Conservation (phyloP, 495 filamentous ascomycete species). For the Neurospora tetrasperma region DNA sequence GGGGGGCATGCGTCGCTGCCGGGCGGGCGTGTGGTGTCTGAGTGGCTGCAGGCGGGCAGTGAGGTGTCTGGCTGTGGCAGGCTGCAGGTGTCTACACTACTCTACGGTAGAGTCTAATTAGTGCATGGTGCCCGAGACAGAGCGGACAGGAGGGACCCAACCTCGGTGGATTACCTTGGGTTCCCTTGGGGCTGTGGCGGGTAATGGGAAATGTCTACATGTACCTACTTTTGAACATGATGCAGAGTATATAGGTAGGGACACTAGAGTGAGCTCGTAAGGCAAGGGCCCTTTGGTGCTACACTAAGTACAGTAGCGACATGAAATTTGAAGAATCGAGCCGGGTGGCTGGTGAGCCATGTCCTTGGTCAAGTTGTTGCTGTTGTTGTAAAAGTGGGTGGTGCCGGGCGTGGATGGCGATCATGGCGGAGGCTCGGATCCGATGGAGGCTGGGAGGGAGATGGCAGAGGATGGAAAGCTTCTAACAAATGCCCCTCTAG, state of each 20-base stretch:
- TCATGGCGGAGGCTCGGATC: neutral
- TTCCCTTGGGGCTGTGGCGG: neutral
- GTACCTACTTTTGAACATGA: neutral
- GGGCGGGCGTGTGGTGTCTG: neutral
- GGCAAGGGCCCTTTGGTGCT: neutral
- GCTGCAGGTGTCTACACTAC: neutral
- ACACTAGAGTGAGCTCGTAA: neutral
- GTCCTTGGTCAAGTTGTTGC: neutral
- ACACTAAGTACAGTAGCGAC: neutral
- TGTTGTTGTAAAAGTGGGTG: neutral
- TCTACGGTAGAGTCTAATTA: neutral
- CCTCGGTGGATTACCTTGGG: neutral
- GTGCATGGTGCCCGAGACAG: neutral
- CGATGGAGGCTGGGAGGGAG: neutral
- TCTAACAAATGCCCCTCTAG: neutral
- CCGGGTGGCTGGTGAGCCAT: neutral
- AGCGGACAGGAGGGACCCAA: neutral
- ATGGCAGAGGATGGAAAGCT: neutral
- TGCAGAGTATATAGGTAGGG: neutral
- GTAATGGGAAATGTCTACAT: neutral
- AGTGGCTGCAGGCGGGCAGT: neutral
- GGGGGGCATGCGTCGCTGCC: neutral
- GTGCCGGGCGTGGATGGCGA: neutral
- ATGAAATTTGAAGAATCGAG: neutral
- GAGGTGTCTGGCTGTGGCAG: neutral